A percentile compares a stretch with the other conserved stretches of the same genome.
Evolutionary conservation across 2,329 filamentous ascomycete species (phyloP).

Genomic region (Stagonosporopsis cucurbitacearum): DNA sequence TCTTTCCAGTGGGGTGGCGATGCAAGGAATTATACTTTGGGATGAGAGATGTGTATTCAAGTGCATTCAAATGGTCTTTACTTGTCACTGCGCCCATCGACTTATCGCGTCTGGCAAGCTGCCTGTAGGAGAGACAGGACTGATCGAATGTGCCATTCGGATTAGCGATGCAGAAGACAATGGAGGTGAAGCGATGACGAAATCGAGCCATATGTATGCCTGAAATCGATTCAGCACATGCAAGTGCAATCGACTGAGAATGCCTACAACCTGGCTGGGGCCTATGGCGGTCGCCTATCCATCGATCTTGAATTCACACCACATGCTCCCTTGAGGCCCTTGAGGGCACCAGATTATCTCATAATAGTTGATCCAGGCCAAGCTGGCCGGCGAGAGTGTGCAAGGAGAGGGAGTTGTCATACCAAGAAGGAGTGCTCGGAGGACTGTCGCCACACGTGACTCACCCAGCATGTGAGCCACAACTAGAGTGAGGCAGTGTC

Average conservation of each 20-base stretch:
- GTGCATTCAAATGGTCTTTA: too few relatives aligned
- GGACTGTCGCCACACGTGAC: neutral
- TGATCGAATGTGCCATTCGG: neutral
- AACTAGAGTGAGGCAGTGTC: neutral
- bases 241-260: neutral
- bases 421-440: neutral
- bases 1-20: too few relatives aligned
- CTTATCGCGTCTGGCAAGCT: neutral
- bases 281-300: neutral
- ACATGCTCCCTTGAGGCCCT: too few relatives aligned
- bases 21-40: too few relatives aligned
- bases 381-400: neutral
- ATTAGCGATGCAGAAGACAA: neutral
- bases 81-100: neutral
- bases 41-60: too few relatives aligned
- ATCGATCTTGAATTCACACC: neutral
- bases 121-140: neutral
- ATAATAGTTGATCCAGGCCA: neutral
- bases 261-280: neutral
- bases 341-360: neutral
- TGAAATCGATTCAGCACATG: too few relatives aligned
- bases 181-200: neutral
- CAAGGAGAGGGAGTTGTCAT: neutral
- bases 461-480: neutral
- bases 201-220: neutral